Percentiles rank a stretch among this genome's conserved stretches.
Conservation (phyloP, 495 filamentous ascomycete genomes). For the Talaromyces ruber region DNA sequence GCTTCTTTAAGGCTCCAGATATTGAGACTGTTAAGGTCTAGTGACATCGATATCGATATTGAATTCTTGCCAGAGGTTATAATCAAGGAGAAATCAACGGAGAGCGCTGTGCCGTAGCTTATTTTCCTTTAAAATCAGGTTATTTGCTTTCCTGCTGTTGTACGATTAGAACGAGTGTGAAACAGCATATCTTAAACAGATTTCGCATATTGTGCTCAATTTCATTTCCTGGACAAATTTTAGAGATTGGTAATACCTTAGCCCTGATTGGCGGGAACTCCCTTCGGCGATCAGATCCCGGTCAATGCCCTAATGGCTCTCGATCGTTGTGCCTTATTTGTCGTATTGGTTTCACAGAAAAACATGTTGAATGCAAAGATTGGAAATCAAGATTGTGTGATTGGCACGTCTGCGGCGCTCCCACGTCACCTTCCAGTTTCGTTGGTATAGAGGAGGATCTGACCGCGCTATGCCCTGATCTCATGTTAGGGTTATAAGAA, state of each 20-base stretch:
- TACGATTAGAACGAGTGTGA: neutral
- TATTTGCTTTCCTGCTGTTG: neutral
- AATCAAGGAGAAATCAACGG: neutral
- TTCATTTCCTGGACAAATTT: neutral
- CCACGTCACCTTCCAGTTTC: neutral
- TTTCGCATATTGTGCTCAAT: neutral
- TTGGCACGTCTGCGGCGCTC: neutral
- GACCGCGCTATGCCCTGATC: neutral
- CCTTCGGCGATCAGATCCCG: neutral
- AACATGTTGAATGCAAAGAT: neutral
- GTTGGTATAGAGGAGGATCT: neutral
- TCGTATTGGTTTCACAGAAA: neutral
- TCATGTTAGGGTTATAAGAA: neutral
- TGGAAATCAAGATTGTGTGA: neutral
- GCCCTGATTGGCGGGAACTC: neutral
- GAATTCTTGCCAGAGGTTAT: neutral
- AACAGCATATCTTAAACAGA: neutral
- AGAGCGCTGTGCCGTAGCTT: neutral
- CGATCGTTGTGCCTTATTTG: neutral
- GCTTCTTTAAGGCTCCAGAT: neutral
- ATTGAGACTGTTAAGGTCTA: neutral
- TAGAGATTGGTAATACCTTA: neutral
- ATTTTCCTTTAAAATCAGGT: neutral
- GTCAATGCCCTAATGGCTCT: neutral
- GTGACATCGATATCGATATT: neutral